Evolutionary conservation across 2,329 filamentous ascomycete genomes (phyloP).

Genomic region (Bimuria novae-zelandiae): DNA sequence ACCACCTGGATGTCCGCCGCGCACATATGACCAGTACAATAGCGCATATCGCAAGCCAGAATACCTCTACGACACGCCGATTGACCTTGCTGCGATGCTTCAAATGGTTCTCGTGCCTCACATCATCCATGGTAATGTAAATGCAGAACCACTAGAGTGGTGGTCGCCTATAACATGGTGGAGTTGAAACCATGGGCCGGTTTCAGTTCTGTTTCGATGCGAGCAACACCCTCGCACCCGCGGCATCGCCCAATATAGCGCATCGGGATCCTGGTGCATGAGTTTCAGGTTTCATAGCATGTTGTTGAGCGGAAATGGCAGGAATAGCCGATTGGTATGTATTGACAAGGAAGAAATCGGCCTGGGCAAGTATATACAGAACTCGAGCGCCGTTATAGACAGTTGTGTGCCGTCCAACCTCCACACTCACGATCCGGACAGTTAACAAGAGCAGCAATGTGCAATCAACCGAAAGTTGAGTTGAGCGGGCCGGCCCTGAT

Average conservation of each 20-base stretch:
- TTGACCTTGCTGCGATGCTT: constrained; percentile 26
- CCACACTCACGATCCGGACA: too few relatives aligned
- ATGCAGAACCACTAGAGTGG: neutral
- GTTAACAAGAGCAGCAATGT: neutral
- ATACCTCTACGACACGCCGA: constrained; percentile 17
- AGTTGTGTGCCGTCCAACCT: neutral
- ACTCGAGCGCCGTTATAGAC: neutral
- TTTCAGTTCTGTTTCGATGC: constrained; percentile 5
- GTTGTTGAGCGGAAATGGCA: too few relatives aligned
- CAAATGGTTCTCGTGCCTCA: constrained; percentile 32
- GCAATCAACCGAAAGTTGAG: constrained; percentile 9
- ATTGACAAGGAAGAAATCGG: too few relatives aligned
- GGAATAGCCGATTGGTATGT: too few relatives aligned
- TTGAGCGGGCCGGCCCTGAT: constrained; percentile 12
- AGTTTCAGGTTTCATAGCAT: too few relatives aligned
- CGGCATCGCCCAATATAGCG: neutral
- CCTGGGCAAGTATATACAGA: neutral
- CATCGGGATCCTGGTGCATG: too few relatives aligned
- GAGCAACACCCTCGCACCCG: neutral
- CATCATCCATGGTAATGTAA: constrained; percentile 19
- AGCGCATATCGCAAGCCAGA: constrained; percentile 21
- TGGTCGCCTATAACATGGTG: constrained; percentile 2
- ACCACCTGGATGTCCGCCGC: constrained; percentile 11
- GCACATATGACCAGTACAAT: constrained; percentile 8
- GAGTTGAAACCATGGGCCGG: constrained; percentile 2